Evolutionary conservation across 345 rosid species (phyloP).

Genomic region (Euphorbia peplus): DNA sequence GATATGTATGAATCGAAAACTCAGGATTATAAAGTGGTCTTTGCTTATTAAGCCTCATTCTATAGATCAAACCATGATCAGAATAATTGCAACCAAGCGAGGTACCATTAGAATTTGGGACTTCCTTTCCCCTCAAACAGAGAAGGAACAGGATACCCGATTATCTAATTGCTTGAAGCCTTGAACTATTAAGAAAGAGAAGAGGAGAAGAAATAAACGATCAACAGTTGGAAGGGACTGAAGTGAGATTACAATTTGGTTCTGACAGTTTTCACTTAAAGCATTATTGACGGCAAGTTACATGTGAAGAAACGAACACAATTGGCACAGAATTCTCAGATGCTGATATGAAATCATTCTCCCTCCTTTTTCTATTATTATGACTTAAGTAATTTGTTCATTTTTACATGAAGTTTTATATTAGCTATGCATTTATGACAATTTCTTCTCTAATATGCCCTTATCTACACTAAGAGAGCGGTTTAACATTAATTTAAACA

Average conservation of each 20-base stretch:
- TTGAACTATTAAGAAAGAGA: too few relatives aligned
- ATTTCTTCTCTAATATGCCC: too few relatives aligned
- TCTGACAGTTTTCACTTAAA: not conserved
- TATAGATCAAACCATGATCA: not conserved
- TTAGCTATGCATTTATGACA: not conserved
- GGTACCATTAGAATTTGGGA: not conserved
- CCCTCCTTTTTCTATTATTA: too few relatives aligned
- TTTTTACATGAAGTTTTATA: not conserved
- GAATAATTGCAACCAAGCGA: not conserved
- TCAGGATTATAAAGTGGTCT: not conserved
- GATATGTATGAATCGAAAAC: not conserved
- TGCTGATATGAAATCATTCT: not conserved
- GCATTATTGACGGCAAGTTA: not conserved
- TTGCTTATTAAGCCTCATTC: too few relatives aligned
- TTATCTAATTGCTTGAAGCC: not conserved
- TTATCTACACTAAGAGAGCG: too few relatives aligned
- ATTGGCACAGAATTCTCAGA: not conserved
- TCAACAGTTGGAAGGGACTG: not conserved
- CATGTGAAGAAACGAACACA: not conserved
- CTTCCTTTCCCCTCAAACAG: not conserved
- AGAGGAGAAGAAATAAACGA: not conserved
- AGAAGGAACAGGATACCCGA: not conserved
- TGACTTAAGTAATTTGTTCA: too few relatives aligned
- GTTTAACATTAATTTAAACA: too few relatives aligned
- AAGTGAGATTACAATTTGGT: not conserved